phyloP scores from a whole-genome alignment of 768 basidiomycete genomes.

The Amanita brunnescens region DNA sequence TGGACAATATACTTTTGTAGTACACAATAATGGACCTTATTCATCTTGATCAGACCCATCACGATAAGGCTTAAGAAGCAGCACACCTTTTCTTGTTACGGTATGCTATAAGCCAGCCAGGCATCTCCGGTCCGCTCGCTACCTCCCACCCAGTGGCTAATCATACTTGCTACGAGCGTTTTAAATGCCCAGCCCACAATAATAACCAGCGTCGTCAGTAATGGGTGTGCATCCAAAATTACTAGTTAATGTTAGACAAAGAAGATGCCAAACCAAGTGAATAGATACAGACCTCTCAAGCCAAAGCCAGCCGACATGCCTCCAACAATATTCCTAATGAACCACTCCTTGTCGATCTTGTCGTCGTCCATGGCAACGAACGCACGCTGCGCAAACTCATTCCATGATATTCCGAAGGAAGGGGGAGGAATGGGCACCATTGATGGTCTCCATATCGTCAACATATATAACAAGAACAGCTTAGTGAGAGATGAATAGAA shows the following conservation, averaged over 20 bases:
- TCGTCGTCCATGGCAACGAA: slow-evolving; percentile 62
- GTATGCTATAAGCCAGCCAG: slow-evolving; percentile 81
- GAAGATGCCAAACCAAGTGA: background rate
- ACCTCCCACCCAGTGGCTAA: slow-evolving; percentile 54
- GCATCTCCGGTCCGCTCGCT: slow-evolving; percentile 49
- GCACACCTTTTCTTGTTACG: slow-evolving; percentile 23
- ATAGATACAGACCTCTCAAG: slow-evolving; percentile 48
- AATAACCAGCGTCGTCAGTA: slow-evolving; percentile 70
- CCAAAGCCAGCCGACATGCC: slow-evolving; percentile 87
- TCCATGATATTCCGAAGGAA: slow-evolving; percentile 18
- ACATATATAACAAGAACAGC: slow-evolving; percentile 71
- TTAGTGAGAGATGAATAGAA: slow-evolving; percentile 83
- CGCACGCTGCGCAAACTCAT: slow-evolving; percentile 28
- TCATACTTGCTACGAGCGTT: slow-evolving; percentile 48
- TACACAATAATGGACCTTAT: background rate
- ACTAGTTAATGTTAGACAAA: slow-evolving; percentile 32
- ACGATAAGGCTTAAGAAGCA: background rate
- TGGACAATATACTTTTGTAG: background rate
- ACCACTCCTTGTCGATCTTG: slow-evolving; percentile 73
- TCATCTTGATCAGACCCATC: background rate
- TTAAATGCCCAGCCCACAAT: slow-evolving; percentile 67
- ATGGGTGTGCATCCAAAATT: slow-evolving; percentile 66
- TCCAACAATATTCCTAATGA: slow-evolving; percentile 74
- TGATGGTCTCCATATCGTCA: slow-evolving; percentile 71
- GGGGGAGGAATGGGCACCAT: slow-evolving; percentile 16